Base-by-base conservation (phyloP, 2,329 filamentous ascomycete genomes). In the Epichloe aotearoae region DNA sequence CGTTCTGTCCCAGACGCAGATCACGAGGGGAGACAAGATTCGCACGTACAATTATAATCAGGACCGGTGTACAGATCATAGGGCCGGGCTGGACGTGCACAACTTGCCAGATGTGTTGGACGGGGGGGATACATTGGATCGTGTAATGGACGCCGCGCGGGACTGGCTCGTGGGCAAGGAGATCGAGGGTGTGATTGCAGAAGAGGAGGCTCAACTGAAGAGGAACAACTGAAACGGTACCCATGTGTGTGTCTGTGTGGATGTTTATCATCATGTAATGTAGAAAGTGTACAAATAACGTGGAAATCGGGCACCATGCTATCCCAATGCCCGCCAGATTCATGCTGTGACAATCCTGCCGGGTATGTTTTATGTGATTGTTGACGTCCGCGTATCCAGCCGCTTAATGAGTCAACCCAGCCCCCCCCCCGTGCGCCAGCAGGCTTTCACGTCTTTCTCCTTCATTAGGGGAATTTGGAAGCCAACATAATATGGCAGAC, bases 21-120 rank as follows among this genome's bases (percentile, higher is more conserved):
- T 93, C 70, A 93, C 90, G 5, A 78, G 93, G 41, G 23, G 88
- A 88, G 89, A 97, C 70, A 98, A 98, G 72, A 84, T 98, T 52
- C 76, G 90, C 54, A 96, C 90, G 0, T 96, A 96, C 67, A 95
- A 96, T 65, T 82, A 79, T 66, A 73, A 70, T 55, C 78, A 81
- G 62, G 76, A 89, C 66, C 75, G 90, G 42, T 90, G 93, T 57
- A 95, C 90, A 2, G 90, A 96, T 62, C 90, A 96, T 67, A 76
- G 90, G 40, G 88, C 84, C 59, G 88, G 86, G 0, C 65, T 86
- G 39, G 90, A 90, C 51, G 76, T 89, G 14, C 82, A 91, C 63
- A 87, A 90, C 62, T 69, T 96, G 54, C 82, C 87, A 47, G 79
- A 85, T 60, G 84, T 95, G n/a, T 73, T 95, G 50, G 78, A 76